phyloP scores from a whole-genome alignment of 2,329 filamentous ascomycete genomes.

The Sordariomycetes sp. region DNA sequence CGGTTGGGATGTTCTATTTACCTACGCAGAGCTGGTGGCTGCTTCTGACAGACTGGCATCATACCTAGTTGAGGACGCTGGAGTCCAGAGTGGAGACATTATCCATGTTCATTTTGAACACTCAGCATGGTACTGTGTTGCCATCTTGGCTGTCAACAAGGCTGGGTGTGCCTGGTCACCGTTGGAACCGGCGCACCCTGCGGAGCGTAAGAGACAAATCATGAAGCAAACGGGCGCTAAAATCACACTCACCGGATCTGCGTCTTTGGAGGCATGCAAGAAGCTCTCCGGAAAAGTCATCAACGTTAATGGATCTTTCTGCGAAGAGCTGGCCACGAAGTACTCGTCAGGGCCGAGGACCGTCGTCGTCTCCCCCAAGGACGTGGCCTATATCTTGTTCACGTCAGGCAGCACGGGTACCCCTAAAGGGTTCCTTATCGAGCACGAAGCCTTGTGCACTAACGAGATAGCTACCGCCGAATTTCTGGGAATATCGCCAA shows the following conservation, averaged over 20 bases:
- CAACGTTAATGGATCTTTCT: background rate
- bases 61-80: background rate
- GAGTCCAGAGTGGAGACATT: conserved; percentile 2
- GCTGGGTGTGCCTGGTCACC: conserved; percentile 13
- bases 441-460: too few relatives aligned
- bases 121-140: conserved; percentile 7
- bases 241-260: background rate
- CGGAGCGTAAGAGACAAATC: background rate
- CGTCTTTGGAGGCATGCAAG: conserved; percentile 9
- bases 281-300: conserved; percentile 4
- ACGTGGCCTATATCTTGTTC: conserved; percentile 22
- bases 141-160: conserved; percentile 12
- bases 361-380: too few relatives aligned
- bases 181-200: conserved; percentile 7
- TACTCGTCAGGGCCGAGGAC: too few relatives aligned
- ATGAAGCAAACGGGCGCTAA: background rate
- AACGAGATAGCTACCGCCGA: too few relatives aligned
- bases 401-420: conserved; percentile 14
- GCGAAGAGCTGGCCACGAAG: too few relatives aligned
- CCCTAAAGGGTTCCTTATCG: conserved; percentile 26
- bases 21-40: background rate
- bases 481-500: too few relatives aligned
- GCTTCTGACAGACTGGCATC: background rate
- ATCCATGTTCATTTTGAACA: conserved; percentile 12
- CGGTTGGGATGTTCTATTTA: conserved; percentile 11